These are phyloP conservation scores for Mycosphaerelloides madeirae DNA, from an alignment of 2,329 filamentous ascomycete species.

Conservation along the genomic window DNA sequence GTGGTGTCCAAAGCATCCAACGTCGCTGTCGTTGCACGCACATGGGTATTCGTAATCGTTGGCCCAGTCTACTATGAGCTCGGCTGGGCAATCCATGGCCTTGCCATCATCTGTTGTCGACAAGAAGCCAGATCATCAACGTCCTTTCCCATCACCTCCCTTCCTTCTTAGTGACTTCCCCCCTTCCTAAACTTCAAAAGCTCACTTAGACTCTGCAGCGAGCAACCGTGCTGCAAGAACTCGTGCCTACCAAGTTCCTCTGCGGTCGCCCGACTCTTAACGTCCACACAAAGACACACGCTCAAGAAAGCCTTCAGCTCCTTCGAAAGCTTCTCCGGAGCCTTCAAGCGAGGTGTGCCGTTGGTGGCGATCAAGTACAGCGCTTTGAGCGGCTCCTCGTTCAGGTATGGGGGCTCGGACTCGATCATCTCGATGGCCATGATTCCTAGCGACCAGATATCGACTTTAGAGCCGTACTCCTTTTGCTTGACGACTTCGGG, in stretches of 20 bases:
- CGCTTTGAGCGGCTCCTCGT: slow-evolving; percentile 95
- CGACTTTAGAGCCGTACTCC: slow-evolving; percentile 96
- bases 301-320: slow-evolving; percentile 96
- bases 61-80: too few species aligned
- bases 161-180: slow-evolving; percentile 42
- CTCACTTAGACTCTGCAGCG: slow-evolving; percentile 74
- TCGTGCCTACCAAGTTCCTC: slow-evolving; percentile 86
- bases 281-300: slow-evolving; percentile 93
- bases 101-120: too few species aligned
- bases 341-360: slow-evolving; percentile 93
- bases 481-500: slow-evolving; percentile 99
- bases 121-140: too few species aligned
- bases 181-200: slow-evolving; percentile 79
- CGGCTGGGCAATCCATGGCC: too few species aligned
- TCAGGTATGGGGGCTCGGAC: slow-evolving; percentile 93
- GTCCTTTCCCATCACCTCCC: too few species aligned
- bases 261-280: slow-evolving; percentile 88
- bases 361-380: slow-evolving; percentile 97
- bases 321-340: slow-evolving; percentile 95
- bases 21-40: too few species aligned
- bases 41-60: too few species aligned
- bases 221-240: slow-evolving; percentile 89
- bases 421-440: slow-evolving; percentile 99
- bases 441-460: slow-evolving; percentile 98
- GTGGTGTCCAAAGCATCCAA: too few species aligned